Base-by-base conservation (phyloP, 805 yeast genomes). In the Candida ficus region DNA sequence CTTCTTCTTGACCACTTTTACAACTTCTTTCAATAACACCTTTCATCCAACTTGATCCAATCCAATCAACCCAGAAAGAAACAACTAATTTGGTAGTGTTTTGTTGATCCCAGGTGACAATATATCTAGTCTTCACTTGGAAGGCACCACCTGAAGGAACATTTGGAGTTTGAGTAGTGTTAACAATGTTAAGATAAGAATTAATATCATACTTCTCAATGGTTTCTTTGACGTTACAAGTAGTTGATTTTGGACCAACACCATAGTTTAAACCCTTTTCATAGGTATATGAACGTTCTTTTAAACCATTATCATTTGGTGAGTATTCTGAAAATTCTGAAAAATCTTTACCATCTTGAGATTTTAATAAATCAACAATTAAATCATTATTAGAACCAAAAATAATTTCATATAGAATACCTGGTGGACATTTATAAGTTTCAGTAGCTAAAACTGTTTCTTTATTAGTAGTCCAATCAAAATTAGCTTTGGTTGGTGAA, bases 121-220 rank as follows among this genome's bases (percentile, higher is more conserved):
- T 66, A 52, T 79, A 84, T 45, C 84, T 70, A 0, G 96, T 86
- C 46, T 78, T 71, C 2, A 89, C 89, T 25, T 74, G 69, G 59
- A 93, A 93, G 1, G 85, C 73, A 32, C 73, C 73, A 5, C 99
- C 99, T 53, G 90, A 83, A 1, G 99, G 99, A 13, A 93, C 98
- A 56, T 88, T 93, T 0, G 99, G 99, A 0, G 99, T 90, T 30
- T 65, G 67, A 0, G 91, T 78, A 2, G 75, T 67, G 31, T 80
- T 77, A 3, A 78, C 63, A 2, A 88, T 78, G 43, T 78, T 72
- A 26, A 87, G 74, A 48, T 71, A 71, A 14, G 69, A 67, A 5
- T 73, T 64, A 38, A 68, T 66, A 52, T 85, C 83, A 52, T 71
- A 62, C 34, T 71, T 62, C 33, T 78, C 75, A 17, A 85, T 68